These are phyloP conservation scores for Fusarium buharicum DNA, from an alignment of 2,329 filamentous ascomycete genomes.

Conservation along the genomic window DNA sequence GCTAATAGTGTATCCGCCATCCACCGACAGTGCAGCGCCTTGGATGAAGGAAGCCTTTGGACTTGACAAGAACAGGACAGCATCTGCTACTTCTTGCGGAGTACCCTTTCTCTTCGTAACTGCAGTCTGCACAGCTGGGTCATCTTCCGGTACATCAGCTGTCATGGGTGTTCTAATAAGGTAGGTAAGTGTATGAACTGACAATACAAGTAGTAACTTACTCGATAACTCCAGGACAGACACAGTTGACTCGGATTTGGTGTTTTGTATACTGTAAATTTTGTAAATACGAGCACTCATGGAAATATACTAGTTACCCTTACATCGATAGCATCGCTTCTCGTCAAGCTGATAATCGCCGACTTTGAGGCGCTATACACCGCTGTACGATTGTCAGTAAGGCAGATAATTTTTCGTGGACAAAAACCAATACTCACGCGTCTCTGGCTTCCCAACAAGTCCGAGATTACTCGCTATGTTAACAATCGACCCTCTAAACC, in stretches of 20 bases:
- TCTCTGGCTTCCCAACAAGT: constrained; percentile 54
- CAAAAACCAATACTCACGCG: constrained; percentile 47
- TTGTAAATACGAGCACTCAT: not conserved
- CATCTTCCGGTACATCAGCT: constrained; percentile 50
- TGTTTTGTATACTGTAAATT: constrained; percentile 54
- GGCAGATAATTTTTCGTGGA: accelerated
- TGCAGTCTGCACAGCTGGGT: constrained; percentile 49
- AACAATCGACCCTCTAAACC: constrained; percentile 54
- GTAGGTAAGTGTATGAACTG: not conserved
- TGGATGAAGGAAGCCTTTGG: constrained; percentile 59
- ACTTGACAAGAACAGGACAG: constrained; percentile 57
- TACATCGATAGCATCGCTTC: constrained; percentile 59
- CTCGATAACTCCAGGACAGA: constrained; percentile 59
- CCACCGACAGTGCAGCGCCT: constrained; percentile 55
- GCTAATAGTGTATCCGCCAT: constrained; percentile 57
- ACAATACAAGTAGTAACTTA: constrained; percentile 19
- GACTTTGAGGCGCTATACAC: constrained; percentile 59
- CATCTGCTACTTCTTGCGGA: constrained; percentile 59
- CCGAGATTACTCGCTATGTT: constrained; percentile 58
- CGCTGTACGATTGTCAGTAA: constrained; percentile 27
- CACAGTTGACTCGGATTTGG: constrained; percentile 58
- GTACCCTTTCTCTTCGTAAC: constrained; percentile 55
- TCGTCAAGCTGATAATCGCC: constrained; percentile 56
- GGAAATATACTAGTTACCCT: constrained; percentile 7
- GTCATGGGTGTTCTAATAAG: constrained; percentile 55